phyloP scores from a whole-genome alignment of 352 stramenopile species.

The Phytophthora sojae region DNA sequence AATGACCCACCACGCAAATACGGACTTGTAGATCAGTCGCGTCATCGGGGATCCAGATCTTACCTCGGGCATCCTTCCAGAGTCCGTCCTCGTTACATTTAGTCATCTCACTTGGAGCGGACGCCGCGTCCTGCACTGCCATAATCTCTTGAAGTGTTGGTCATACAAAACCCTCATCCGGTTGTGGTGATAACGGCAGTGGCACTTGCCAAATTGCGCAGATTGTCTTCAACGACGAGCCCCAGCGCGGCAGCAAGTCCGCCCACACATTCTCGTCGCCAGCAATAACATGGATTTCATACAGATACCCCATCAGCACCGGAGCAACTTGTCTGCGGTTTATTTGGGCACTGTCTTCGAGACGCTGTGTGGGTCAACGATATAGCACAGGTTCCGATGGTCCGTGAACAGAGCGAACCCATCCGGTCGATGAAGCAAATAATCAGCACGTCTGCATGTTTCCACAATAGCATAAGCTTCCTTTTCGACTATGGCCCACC shows the following conservation, averaged over 20 bases:
- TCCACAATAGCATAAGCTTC: background rate
- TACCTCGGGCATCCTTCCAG: background rate
- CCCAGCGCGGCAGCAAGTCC: constrained; percentile 7
- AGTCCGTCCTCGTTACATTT: background rate
- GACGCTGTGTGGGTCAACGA: background rate
- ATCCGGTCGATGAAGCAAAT: background rate
- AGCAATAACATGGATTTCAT: background rate
- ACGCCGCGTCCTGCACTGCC: background rate
- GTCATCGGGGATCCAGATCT: constrained; percentile 14
- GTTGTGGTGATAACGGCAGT: background rate
- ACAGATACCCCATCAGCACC: background rate
- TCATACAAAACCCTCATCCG: constrained; percentile 2
- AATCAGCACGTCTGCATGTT: background rate
- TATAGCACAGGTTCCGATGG: background rate
- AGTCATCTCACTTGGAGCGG: background rate
- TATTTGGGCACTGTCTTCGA: background rate
- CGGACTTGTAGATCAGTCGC: constrained; percentile 25
- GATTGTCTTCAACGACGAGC: background rate
- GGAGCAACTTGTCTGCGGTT: background rate
- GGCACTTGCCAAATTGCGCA: constrained; percentile 8
- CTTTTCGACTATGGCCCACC: background rate
- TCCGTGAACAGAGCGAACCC: background rate
- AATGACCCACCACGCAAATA: constrained; percentile 35
- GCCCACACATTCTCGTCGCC: constrained; percentile 1
- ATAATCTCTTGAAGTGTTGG: background rate